Conservation (phyloP, 192 early-diverging fungal species). For the Coemansia sp. region DNA sequence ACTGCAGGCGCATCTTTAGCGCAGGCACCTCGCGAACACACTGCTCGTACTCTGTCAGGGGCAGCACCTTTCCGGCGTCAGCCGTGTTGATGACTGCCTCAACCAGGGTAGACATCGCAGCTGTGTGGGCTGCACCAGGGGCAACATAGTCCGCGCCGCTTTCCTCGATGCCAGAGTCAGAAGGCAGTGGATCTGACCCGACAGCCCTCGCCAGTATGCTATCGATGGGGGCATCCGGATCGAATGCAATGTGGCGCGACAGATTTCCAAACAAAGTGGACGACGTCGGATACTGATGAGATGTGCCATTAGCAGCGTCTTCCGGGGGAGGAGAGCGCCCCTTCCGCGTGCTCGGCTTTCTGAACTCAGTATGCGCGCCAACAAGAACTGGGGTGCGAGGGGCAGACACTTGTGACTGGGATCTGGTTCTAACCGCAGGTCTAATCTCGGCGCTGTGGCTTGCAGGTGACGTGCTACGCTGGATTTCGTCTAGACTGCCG, state of each 20-base stretch:
- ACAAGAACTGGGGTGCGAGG: conserved; percentile 1
- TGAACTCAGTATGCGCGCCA: not conserved
- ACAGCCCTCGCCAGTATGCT: not conserved
- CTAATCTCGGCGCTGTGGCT: not conserved
- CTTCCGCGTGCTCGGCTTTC: not conserved
- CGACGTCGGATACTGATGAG: not conserved
- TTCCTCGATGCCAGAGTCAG: conserved; percentile 12
- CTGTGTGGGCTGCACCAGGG: not conserved
- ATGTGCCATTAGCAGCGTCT: not conserved
- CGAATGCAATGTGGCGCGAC: not conserved
- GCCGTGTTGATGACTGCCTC: conserved; percentile 10
- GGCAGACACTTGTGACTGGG: conserved; percentile 25
- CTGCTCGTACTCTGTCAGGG: conserved; percentile 29
- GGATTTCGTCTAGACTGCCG: conserved; percentile 19
- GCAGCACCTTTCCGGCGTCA: conserved; percentile 17
- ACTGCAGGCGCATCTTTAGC: conserved; percentile 25
- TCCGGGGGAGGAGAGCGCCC: not conserved
- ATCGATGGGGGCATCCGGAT: conserved; percentile 2
- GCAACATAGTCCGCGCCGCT: not conserved
- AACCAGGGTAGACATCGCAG: conserved; percentile 4
- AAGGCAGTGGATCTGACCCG: not conserved
- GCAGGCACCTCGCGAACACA: conserved; percentile 25
- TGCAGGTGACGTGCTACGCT: conserved; percentile 30
- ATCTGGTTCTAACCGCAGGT: conserved; percentile 15
- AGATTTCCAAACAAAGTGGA: not conserved